phyloP scores from a whole-genome alignment of 345 rosid genomes.

The Zanthoxylum bungeanum region DNA sequence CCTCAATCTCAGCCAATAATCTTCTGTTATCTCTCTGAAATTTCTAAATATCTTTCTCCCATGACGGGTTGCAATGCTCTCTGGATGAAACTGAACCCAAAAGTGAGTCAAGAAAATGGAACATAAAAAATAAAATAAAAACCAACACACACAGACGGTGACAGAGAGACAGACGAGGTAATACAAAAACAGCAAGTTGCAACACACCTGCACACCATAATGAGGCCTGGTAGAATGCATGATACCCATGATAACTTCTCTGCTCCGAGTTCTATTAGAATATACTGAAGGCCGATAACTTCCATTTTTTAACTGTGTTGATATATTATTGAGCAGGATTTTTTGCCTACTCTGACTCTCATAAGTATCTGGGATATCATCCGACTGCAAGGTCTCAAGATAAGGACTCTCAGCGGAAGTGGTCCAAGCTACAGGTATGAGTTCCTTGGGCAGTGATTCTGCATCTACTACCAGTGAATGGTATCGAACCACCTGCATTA shows the following conservation, averaged over 20 bases:
- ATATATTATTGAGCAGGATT: constrained; percentile 23
- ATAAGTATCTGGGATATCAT: constrained; percentile 24
- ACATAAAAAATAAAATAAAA: not conserved
- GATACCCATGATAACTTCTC: constrained; percentile 79
- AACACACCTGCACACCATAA: constrained; percentile 86
- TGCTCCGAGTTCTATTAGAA: constrained; percentile 21
- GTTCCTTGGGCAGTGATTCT: constrained; percentile 78
- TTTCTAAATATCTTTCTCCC: constrained; percentile 78
- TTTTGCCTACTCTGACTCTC: constrained; percentile 22
- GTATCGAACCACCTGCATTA: constrained; percentile 81
- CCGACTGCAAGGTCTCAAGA: constrained; percentile 36
- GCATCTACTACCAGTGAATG: constrained; percentile 84
- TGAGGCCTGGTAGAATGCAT: constrained; percentile 89
- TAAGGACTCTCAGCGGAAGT: constrained; percentile 49
- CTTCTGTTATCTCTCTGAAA: constrained; percentile 69
- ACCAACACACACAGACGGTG: not conserved
- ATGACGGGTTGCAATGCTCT: constrained; percentile 82
- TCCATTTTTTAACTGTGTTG: constrained; percentile 27
- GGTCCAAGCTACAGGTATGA: constrained; percentile 88
- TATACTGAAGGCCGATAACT: constrained; percentile 27
- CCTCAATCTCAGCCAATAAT: constrained; percentile 58
- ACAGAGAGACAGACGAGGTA: no score
- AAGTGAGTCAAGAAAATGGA: constrained; percentile 25
- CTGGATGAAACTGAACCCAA: constrained; percentile 82
- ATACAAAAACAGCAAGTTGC: constrained; percentile 2